phyloP scores from a whole-genome alignment of 1,139 yeast genomes.

The Saccharomyces hybrid region DNA sequence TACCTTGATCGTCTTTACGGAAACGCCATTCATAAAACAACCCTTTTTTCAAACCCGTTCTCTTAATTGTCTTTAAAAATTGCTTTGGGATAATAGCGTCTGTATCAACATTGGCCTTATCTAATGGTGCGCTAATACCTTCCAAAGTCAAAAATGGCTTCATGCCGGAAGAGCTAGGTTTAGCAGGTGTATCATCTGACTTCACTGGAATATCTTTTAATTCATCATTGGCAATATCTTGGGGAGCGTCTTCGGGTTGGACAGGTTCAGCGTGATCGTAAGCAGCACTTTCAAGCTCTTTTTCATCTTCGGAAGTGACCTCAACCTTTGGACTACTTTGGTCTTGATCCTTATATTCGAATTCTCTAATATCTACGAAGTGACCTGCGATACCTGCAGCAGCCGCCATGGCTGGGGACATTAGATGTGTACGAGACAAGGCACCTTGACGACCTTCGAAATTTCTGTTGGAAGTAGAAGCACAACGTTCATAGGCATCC shows the following conservation, averaged over 20 bases:
- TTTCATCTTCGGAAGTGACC: conserved; percentile 48
- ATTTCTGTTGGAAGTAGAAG: conserved; percentile 96
- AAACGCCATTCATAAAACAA: conserved; percentile 86
- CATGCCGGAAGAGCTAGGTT: conserved; percentile 47
- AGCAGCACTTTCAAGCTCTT: conserved; percentile 59
- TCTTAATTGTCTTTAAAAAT: conserved; percentile 91
- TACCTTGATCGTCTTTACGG: conserved; percentile 59
- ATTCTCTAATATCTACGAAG: conserved; percentile 83
- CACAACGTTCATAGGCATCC: conserved; percentile 93
- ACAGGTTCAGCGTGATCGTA: conserved; percentile 59
- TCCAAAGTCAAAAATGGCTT: conserved; percentile 68
- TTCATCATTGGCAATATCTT: conserved; percentile 36
- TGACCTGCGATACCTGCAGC: conserved; percentile 94
- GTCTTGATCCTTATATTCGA: conserved; percentile 43
- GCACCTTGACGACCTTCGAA: conserved; percentile 99
- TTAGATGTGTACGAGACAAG: conserved; percentile 87
- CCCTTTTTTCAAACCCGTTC: conserved; percentile 87
- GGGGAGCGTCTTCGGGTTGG: conserved; percentile 33
- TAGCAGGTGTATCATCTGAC: conserved; percentile 51
- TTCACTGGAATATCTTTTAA: conserved; percentile 51
- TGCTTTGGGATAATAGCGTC: conserved; percentile 98
- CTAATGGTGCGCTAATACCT: conserved; percentile 89
- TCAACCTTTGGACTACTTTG: conserved; percentile 55
- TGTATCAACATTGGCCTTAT: conserved; percentile 92
- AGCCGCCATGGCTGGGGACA: conserved; percentile 99